Evolutionary conservation across 768 basidiomycete genomes (phyloP).

Genomic region (Pleurotus tuoliensis): DNA sequence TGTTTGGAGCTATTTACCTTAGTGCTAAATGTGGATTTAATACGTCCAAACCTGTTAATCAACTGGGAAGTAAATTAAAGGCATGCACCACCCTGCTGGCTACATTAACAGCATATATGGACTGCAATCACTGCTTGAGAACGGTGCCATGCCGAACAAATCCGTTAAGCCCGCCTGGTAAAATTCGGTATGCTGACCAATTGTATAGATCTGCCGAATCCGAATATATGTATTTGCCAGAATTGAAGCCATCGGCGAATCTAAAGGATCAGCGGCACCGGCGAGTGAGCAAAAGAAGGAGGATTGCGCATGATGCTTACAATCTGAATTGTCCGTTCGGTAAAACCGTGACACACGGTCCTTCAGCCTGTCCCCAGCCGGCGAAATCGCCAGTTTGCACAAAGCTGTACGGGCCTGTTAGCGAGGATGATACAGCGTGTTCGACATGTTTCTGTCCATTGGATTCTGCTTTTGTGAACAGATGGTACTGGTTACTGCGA

Average conservation of each 20-base stretch:
- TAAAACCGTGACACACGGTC: slow-evolving; percentile 25
- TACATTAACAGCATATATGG: not conserved
- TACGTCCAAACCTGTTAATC: not conserved
- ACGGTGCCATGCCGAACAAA: slow-evolving; percentile 29
- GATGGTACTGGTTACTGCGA: slow-evolving; percentile 27
- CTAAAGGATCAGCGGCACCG: slow-evolving; percentile 8
- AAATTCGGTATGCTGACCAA: slow-evolving; percentile 26
- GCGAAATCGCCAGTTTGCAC: slow-evolving; percentile 31
- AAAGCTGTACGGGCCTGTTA: slow-evolving; percentile 30
- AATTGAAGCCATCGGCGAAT: slow-evolving; percentile 27
- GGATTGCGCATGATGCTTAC: slow-evolving; percentile 13
- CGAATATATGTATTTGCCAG: slow-evolving; percentile 31
- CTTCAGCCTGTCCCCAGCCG: slow-evolving; percentile 31
- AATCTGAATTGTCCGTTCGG: slow-evolving; percentile 28
- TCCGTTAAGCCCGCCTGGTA: slow-evolving; percentile 24
- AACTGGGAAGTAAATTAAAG: slow-evolving; percentile 7
- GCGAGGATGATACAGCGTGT: slow-evolving; percentile 26
- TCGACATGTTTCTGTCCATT: slow-evolving; percentile 28
- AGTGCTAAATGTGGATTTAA: not conserved
- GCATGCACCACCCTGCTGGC: not conserved
- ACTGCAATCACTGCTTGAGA: slow-evolving; percentile 22
- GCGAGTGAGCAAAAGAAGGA: not conserved
- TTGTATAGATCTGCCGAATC: slow-evolving; percentile 29
- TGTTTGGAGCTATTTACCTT: not conserved
- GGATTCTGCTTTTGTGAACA: slow-evolving; percentile 30